Percentiles rank a stretch among this genome's conserved stretches.
Conservation (phyloP, 2,329 filamentous ascomycete genomes). For the Ophiostoma perfectum region DNA sequence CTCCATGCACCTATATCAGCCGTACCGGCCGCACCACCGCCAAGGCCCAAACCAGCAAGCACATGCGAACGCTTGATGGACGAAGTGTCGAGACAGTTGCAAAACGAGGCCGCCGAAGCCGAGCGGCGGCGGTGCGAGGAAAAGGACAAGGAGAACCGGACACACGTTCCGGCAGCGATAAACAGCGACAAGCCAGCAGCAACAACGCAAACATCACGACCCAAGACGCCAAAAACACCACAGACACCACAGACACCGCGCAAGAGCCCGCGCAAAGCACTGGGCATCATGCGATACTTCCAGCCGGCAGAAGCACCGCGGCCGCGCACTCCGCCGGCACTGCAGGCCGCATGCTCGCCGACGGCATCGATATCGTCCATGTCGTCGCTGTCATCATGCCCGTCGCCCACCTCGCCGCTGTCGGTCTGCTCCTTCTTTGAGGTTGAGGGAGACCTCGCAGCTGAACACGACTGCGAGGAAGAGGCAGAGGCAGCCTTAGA, state of each 20-base stretch:
- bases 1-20: not conserved
- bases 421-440: not conserved
- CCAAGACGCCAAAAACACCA: no score
- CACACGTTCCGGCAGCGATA: not conserved
- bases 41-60: not conserved
- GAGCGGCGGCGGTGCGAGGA: conserved; percentile 4
- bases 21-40: not conserved
- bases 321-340: conserved; percentile 4
- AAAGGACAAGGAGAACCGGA: not conserved
- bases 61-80: conserved; percentile 1
- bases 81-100: conserved; percentile 19
- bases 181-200: conserved; percentile 19
- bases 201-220: not conserved
- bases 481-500: not conserved
- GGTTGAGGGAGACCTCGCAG: no score
- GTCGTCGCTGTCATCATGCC: conserved; percentile 13
- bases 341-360: not conserved
- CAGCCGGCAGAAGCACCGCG: conserved; percentile 21
- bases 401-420: not conserved
- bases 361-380: conserved; percentile 15
- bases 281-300: conserved; percentile 27
- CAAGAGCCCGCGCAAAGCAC: conserved; percentile 15
- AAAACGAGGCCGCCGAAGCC: conserved; percentile 16
- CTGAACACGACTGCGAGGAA: no score
- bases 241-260: not conserved